Conservation (phyloP, 805 yeast species). For the Sungouiozyma intestinalis region DNA sequence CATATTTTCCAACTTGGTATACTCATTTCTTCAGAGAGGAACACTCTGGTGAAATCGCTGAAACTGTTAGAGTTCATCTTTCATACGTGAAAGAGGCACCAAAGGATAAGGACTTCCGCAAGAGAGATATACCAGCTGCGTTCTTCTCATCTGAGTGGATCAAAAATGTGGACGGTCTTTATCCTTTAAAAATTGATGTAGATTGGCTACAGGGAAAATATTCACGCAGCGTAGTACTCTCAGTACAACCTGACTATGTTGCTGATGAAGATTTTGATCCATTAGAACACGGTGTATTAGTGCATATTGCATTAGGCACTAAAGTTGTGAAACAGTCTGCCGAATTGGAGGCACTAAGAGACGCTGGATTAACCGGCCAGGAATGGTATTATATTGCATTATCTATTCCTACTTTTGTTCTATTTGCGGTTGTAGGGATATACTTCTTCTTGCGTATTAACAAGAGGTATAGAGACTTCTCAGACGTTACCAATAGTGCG, state of each 20-base stretch:
- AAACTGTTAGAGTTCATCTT: slow-evolving; percentile 56
- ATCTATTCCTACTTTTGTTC: slow-evolving; percentile 58
- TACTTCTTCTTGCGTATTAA: slow-evolving; percentile 52
- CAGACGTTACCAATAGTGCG: slow-evolving; percentile 31
- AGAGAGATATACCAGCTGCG: slow-evolving; percentile 34
- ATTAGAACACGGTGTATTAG: slow-evolving; percentile 41
- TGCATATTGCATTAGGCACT: slow-evolving; percentile 32
- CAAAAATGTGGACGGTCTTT: slow-evolving; percentile 47
- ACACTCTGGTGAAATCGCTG: slow-evolving; percentile 34
- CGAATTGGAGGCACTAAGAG: slow-evolving; percentile 33
- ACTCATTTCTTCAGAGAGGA: slow-evolving; percentile 43
- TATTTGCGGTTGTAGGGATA: slow-evolving; percentile 50
- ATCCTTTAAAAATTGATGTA: slow-evolving; percentile 48
- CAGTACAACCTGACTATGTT: slow-evolving; percentile 64
- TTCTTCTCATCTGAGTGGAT: slow-evolving; percentile 72
- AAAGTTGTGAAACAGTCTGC: slow-evolving; percentile 35
- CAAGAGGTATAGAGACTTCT: slow-evolving; percentile 44
- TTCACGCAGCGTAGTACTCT: slow-evolving; percentile 46
- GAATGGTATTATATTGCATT: slow-evolving; percentile 54
- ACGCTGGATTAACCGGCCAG: slow-evolving; percentile 36
- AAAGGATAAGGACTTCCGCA: slow-evolving; percentile 46
- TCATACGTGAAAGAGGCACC: slow-evolving; percentile 50
- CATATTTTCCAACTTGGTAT: slow-evolving; percentile 78
- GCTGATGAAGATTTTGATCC: slow-evolving; percentile 57
- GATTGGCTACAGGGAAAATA: slow-evolving; percentile 54